These are phyloP conservation scores for Schwanniomyces etchellsii DNA, from an alignment of 1,139 yeast genomes.

Conservation along the genomic window DNA sequence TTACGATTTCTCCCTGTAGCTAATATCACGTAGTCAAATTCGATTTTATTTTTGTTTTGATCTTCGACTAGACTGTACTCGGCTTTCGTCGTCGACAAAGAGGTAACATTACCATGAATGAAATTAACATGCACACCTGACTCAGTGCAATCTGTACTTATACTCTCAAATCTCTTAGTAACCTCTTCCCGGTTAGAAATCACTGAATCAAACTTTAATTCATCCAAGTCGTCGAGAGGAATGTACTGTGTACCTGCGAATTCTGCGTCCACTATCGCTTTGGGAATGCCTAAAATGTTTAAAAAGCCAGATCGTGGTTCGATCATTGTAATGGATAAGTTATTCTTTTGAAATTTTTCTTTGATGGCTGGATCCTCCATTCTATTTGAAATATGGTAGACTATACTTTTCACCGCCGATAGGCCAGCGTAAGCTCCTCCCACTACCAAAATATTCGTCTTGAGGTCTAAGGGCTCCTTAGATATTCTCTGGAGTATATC, in stretches of 20 bases:
- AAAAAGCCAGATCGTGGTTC: conserved; percentile 51
- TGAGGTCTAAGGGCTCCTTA: background rate
- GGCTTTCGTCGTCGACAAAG: conserved; percentile 22
- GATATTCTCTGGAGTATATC: background rate
- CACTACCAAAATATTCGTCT: conserved; percentile 36
- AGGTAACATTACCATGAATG: conserved; percentile 37
- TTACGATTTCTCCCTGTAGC: conserved; percentile 48
- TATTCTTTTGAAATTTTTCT: conserved; percentile 4
- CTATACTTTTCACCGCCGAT: conserved; percentile 33
- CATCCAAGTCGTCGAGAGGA: conserved; percentile 20
- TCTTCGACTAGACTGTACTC: conserved; percentile 15
- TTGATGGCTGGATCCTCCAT: conserved; percentile 2
- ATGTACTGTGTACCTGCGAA: conserved; percentile 43
- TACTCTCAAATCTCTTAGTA: conserved; percentile 16
- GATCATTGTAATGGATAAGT: conserved; percentile 34
- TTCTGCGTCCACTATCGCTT: conserved; percentile 38
- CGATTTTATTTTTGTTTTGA: conserved; percentile 13
- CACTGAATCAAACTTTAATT: conserved; percentile 17
- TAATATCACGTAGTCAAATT: conserved; percentile 44
- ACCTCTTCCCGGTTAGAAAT: conserved; percentile 12
- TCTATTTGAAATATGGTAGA: conserved; percentile 17
- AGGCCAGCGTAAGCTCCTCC: conserved; percentile 53
- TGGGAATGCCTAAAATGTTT: conserved; percentile 48
- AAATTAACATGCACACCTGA: conserved; percentile 17
- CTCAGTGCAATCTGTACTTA: conserved; percentile 5